Percentiles rank a stretch among this genome's conserved stretches.
Evolutionary conservation across 352 stramenopile genomes (phyloP).

Genomic region (Pythium diclinum): DNA sequence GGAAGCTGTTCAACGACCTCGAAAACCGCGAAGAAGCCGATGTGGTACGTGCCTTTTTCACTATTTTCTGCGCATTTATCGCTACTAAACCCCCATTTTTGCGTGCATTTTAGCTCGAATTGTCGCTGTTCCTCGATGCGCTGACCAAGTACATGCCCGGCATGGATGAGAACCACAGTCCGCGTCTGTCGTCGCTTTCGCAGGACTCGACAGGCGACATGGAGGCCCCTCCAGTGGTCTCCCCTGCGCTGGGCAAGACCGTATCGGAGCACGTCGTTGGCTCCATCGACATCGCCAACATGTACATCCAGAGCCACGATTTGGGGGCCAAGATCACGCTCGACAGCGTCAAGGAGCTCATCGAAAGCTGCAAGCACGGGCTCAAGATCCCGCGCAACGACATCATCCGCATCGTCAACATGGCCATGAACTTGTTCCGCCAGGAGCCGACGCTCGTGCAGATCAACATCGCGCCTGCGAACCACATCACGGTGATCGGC

Average conservation of each 20-base stretch:
- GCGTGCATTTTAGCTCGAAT: constrained; percentile 42
- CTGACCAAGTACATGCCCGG: constrained; percentile 76
- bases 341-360: constrained; percentile 59
- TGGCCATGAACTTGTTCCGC: constrained; percentile 50
- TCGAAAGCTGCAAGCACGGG: constrained; percentile 77
- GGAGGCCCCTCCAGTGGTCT: constrained; percentile 18
- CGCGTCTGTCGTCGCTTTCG: constrained; percentile 22
- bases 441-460: constrained; percentile 63
- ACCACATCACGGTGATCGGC: constrained; percentile 77
- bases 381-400: constrained; percentile 75
- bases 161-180: constrained; percentile 40
- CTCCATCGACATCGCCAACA: constrained; percentile 81
- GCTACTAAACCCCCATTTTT: constrained; percentile 1
- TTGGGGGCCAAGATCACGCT: constrained; percentile 64
- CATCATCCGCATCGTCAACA: constrained; percentile 69
- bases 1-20: constrained; percentile 86
- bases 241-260: constrained; percentile 35
- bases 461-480: constrained; percentile 60
- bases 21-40: constrained; percentile 83
- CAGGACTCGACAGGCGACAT: constrained; percentile 14
- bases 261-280: constrained; percentile 63
- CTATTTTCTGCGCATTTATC: not conserved
- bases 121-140: constrained; percentile 78
- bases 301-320: constrained; percentile 69
- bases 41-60: constrained; percentile 41